Conservation (phyloP, 257 asterid species). For the Solanum pinnatisectum region DNA sequence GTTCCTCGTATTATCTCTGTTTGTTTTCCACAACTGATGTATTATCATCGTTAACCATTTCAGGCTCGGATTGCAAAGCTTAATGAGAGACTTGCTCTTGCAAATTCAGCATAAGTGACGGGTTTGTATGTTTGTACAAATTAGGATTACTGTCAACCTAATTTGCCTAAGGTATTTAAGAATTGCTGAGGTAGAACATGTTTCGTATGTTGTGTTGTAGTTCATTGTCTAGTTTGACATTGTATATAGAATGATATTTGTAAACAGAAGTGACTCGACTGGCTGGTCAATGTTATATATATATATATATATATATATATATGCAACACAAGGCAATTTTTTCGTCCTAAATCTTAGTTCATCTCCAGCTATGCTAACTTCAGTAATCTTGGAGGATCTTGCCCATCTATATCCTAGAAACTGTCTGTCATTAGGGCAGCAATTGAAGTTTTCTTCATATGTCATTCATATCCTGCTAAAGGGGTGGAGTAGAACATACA, state of each 20-base stretch:
- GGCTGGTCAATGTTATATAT: background rate
- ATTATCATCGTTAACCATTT: conserved; percentile 5
- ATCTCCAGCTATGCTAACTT: background rate
- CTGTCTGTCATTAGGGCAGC: background rate
- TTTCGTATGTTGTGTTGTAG: background rate
- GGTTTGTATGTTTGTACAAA: background rate
- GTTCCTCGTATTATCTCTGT: background rate
- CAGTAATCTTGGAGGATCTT: background rate
- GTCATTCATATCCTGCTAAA: background rate
- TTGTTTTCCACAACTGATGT: background rate
- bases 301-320: background rate
- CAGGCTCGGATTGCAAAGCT: conserved; percentile 66
- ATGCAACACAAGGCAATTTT: background rate
- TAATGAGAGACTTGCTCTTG: conserved; percentile 39
- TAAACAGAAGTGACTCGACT: background rate
- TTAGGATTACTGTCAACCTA: background rate
- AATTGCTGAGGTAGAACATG: background rate
- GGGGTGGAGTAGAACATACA: background rate
- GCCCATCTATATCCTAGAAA: background rate
- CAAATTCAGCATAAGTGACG: conserved; percentile 16
- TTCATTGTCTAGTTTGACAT: background rate
- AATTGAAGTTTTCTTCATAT: background rate
- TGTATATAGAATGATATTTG: background rate
- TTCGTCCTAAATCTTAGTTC: background rate
- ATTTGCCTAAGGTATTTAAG: background rate